Evolutionary conservation across 2,329 filamentous ascomycete species (phyloP), one percentile per base, ranked within the genome.

Genomic region (Thelonectria blattea): DNA sequence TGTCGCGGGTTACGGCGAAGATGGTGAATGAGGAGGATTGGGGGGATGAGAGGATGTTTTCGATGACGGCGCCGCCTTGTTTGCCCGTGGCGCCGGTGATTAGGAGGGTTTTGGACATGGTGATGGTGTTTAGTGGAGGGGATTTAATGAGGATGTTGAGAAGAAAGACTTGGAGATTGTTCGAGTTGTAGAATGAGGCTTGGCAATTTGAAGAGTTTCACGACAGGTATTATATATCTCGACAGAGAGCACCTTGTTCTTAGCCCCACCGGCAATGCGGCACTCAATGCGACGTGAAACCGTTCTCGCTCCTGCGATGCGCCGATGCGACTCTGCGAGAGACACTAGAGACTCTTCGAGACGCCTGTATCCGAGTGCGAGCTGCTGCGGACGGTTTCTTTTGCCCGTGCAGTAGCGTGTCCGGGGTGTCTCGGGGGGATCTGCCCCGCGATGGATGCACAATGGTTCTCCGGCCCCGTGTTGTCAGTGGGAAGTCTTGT

Each of bases 41-140:
- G 1, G 56, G 11, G 1, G 57, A 56, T 6, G 52, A 43, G 17
- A 63, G 18, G 17, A 63, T 45, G 50, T 56, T 54, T 9, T 53
- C 32, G 15, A 63, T 60, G 17, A 60, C 42, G 3, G 60, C 60
- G 17, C 60, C 56, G 18, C 60, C 60, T 56, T 63, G 60, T 41
- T 60, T 60, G 52, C 60, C 60, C 7, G 60, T 63, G 17, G 60
- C 60, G 45, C 60, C 60, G 12, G 53, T 56, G 8, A 63, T 57
- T 1, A 63, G 49, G 20, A 63, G 30, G n/a, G 49, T 57, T 18
- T 57, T 60, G 3, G 51, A 48, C 45, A 48, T 48, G 45, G 42
- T 37, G 34, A 11, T 37, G 32, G 12, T 9, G 12, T 37, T 37
- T 15, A 11, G 34, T 37, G 27, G 27, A 15, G 15, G 6, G 3